Evolutionary conservation across 257 asterid genomes (phyloP), one percentile per base, ranked within the genome.

Genomic region (Solanum lycopersicoides): DNA sequence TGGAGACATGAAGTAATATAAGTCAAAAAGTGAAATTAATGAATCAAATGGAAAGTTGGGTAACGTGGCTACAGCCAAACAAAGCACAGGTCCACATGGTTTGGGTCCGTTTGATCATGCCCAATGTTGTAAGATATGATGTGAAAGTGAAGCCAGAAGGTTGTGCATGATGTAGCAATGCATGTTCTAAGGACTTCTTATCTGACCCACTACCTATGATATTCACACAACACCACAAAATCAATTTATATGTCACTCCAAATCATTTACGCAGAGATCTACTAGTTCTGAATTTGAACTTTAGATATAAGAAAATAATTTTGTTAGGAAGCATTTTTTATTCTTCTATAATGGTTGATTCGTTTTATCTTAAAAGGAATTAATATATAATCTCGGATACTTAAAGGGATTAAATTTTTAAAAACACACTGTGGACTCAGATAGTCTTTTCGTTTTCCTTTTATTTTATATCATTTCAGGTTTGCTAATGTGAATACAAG

Each of bases 231-330:
- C 21, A 66, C 77, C 77, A 32, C 53, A 39, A 39, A 12, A 39
- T 21, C 34, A 39, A 75, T 74, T 21, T 74, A 9, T 39, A 0
- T 21, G 30, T 5, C 28, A 18, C 80, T 11, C 9, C 30, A 1
- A 1, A 7, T 59, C 8, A 18, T 53, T 50, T 50, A 50, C 1
- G 21, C 18, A 28, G n/a, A n/a, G n/a, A n/a, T n/a, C n/a, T n/a
- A n/a, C n/a, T n/a, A n/a, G n/a, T n/a, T 28, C 9, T 60, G 0
- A 60, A 10, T 60, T 60, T 1, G 1, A 60, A 6, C 0, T 0
- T 23, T 60, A 21, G 1, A 21, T 60, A 60, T 59, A 37, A 37
- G 1, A 0, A 15, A 21, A 20, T 21, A 59, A 8, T 20, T 59
- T 21, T 59, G 0, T 21, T 9, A 60, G 3, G 0, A 50, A 50